Evolutionary conservation across 2,329 filamentous ascomycete species (phyloP).

Genomic region (Coleophoma cylindrospora): DNA sequence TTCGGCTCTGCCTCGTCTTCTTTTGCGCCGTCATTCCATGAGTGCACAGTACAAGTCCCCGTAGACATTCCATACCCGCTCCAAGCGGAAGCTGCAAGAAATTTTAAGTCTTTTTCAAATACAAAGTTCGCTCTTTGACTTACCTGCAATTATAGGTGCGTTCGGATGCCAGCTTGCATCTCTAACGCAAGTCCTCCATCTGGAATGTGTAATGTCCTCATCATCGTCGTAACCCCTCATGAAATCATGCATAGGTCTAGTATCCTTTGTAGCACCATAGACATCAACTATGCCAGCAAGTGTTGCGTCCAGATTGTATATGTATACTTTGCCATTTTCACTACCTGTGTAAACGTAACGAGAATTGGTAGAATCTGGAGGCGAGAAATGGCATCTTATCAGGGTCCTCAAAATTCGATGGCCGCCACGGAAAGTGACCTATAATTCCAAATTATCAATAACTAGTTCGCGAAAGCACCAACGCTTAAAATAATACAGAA

Average conservation of each 20-base stretch:
- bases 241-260: slow-evolving; percentile 37
- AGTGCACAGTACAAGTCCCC: slow-evolving; percentile 63
- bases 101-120: slow-evolving; percentile 5
- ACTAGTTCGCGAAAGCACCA: too few relatives aligned
- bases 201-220: slow-evolving; percentile 12
- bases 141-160: slow-evolving; percentile 54
- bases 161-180: slow-evolving; percentile 71
- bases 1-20: slow-evolving; percentile 51
- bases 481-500: too few relatives aligned
- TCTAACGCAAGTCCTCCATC: slow-evolving; percentile 64
- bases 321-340: slow-evolving; percentile 81
- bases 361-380: slow-evolving; percentile 77
- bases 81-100: slow-evolving; percentile 55
- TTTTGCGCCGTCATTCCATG: slow-evolving; percentile 58
- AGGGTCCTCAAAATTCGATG: slow-evolving; percentile 85
- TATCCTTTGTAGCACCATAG: slow-evolving; percentile 59
- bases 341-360: slow-evolving; percentile 92
- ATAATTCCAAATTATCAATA: slow-evolving; percentile 35
- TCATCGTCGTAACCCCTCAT: slow-evolving; percentile 18
- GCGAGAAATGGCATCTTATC: slow-evolving; percentile 93
- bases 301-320: slow-evolving; percentile 93
- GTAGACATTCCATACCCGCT: slow-evolving; percentile 61
- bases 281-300: slow-evolving; percentile 76
- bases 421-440: slow-evolving; percentile 90
- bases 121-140: slow-evolving; percentile 1